A percentile compares a stretch with the other conserved stretches of the same genome.
Conservation (phyloP, 768 basidiomycete species). For the Coprinopsis sp. region DNA sequence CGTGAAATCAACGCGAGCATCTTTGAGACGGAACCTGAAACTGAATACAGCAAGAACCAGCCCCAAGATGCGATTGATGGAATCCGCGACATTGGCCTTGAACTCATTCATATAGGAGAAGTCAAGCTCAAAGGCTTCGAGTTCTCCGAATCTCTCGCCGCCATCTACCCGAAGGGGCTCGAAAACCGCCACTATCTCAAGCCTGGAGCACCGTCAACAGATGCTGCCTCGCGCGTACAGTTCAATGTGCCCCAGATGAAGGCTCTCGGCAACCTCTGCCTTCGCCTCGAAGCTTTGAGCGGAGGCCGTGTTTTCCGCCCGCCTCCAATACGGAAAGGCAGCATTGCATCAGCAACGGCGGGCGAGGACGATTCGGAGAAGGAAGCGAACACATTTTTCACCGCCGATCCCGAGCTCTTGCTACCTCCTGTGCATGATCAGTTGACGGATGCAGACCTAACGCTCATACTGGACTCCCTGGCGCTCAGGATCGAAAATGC, state of each 20-base stretch:
- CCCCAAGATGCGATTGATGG: conserved; percentile 64
- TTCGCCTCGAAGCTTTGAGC: conserved; percentile 76
- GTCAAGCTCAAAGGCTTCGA: conserved; percentile 93
- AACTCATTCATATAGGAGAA: conserved; percentile 77
- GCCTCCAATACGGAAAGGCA: conserved; percentile 40
- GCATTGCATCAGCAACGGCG: conserved; percentile 26
- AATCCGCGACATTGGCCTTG: conserved; percentile 66
- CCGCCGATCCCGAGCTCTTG: conserved; percentile 58
- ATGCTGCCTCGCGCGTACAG: conserved; percentile 45
- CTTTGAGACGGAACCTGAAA: conserved; percentile 48
- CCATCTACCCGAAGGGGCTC: conserved; percentile 74
- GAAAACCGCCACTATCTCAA: conserved; percentile 64
- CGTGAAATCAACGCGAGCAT: conserved; percentile 71
- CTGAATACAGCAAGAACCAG: conserved; percentile 56
- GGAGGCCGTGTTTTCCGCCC: conserved; percentile 56
- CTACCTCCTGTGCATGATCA: conserved; percentile 67
- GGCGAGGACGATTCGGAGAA: conserved; percentile 3
- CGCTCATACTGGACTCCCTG: conserved; percentile 72
- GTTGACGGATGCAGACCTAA: conserved; percentile 67
- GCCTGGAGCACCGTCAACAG: conserved; percentile 23
- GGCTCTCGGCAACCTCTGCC: conserved; percentile 65
- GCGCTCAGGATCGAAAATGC: conserved; percentile 76
- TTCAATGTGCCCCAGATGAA: conserved; percentile 73
- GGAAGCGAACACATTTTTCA: conserved; percentile 29
- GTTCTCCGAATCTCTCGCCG: conserved; percentile 80